A percentile compares a stretch with the other conserved stretches of the same genome.
Evolutionary conservation across 2,329 filamentous ascomycete genomes (phyloP).

Genomic region (Talaromyces atroroseus): DNA sequence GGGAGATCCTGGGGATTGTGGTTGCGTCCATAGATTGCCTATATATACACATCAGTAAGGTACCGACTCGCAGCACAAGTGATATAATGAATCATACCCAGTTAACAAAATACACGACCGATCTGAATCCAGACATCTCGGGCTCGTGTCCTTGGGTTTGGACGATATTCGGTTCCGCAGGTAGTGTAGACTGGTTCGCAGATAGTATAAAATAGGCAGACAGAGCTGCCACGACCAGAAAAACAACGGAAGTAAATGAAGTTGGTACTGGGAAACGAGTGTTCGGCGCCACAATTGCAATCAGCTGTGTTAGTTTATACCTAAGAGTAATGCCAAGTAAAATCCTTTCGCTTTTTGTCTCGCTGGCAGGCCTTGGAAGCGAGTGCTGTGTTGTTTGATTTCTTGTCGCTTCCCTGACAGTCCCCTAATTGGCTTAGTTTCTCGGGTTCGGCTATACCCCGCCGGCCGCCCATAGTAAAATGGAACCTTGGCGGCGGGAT

Average conservation of each 20-base stretch:
- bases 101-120: conserved; percentile 42
- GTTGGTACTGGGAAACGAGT: neutral
- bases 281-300: conserved; percentile 4
- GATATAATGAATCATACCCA: conserved; percentile 30
- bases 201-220: neutral
- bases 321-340: neutral
- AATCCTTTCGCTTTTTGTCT: neutral
- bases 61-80: neutral
- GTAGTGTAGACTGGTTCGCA: neutral
- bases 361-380: neutral
- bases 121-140: conserved; percentile 23
- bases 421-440: neutral
- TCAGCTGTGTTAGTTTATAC: neutral
- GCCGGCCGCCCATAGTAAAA: neutral
- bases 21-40: conserved; percentile 79
- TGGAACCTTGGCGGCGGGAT: neutral
- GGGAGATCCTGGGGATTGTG: conserved; percentile 77
- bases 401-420: neutral
- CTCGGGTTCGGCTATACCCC: neutral
- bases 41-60: neutral
- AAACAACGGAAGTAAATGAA: neutral
- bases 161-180: neutral
- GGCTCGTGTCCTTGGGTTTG: neutral
- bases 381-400: neutral
- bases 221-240: neutral